Base-by-base conservation (phyloP, 2,329 filamentous ascomycete species). In the Juglanconis oblonga region DNA sequence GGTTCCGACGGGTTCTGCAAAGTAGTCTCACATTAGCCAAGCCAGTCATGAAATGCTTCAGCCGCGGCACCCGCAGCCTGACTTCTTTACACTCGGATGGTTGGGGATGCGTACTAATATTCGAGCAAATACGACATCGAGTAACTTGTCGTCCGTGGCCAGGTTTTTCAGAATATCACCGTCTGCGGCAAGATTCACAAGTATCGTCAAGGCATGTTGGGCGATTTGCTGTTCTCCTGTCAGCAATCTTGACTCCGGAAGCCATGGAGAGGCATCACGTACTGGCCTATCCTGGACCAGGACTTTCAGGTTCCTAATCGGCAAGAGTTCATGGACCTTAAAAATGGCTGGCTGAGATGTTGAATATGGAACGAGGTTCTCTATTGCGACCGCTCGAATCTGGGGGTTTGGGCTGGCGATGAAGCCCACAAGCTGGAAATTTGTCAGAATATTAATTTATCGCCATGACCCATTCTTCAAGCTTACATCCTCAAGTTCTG, bases 341-440 rank as follows among this genome's bases (percentile, higher is more conserved):
- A 99, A 99, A 29, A 98, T 84, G 0, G 81, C 78, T 0, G 90
- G 88, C 65, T 97, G 83, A 1, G 83, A 77, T 10, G 86, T 82
- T 31, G 90, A 90, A 65, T 91, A 98, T 10, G 92, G 91, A 50
- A 97, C 87, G 40, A 97, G 82, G 68, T 96, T 90, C 74, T 97
- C 92, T 57, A 88, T 86, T 52, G 93, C 93, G 66, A 94, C 83
- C 72, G 91, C 87, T 67, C 95, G 87, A 65, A 98, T 92, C 72
- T 97, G 90, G 47, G 92, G 91, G 72, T 96, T 97, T 62, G 91
- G 91, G 77, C 96, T 89, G 74, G 91, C 89, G 62, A 98, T 90
- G 76, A 98, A 97, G 73, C 92, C 92, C 63, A 97, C 92, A 57
- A 97, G 86, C 91, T 96, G 36, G 13, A 13, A 13, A 13, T 14